Evolutionary conservation across 805 yeast genomes (phyloP).

Genomic region (Metschnikowia bowlesiae): DNA sequence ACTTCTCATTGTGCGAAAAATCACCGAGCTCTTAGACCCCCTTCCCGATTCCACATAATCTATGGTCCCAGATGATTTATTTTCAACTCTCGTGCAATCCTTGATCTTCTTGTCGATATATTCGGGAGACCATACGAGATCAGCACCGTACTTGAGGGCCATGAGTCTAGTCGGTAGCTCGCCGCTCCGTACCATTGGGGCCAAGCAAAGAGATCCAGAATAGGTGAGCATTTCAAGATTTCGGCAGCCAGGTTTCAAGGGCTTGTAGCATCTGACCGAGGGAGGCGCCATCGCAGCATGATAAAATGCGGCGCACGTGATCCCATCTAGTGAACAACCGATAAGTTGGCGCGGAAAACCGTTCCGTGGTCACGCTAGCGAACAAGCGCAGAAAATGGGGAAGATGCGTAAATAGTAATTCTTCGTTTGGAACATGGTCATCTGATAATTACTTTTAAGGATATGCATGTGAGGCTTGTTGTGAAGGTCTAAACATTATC

Average conservation of each 20-base stretch:
- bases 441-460: background rate
- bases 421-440: background rate
- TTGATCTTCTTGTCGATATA: slow-evolving; percentile 81
- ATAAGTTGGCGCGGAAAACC: background rate
- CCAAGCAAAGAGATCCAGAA: slow-evolving; percentile 76
- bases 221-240: slow-evolving; percentile 54
- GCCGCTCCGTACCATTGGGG: slow-evolving; percentile 97
- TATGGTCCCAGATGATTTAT: slow-evolving; percentile 52
- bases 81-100: slow-evolving; percentile 61
- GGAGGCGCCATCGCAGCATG: background rate
- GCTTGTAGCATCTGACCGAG: background rate
- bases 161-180: slow-evolving; percentile 86
- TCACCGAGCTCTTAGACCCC: slow-evolving; percentile 39
- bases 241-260: background rate
- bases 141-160: slow-evolving; percentile 83
- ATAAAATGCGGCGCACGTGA: background rate
- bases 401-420: background rate
- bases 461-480: background rate
- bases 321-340: background rate
- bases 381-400: background rate
- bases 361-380: slow-evolving; percentile 1
- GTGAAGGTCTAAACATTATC: background rate
- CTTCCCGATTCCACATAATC: slow-evolving; percentile 45
- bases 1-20: slow-evolving; percentile 68
- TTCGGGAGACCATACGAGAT: slow-evolving; percentile 93